phyloP scores from a whole-genome alignment of 2,329 filamentous ascomycete genomes.

The Cryoendolithus antarcticus region DNA sequence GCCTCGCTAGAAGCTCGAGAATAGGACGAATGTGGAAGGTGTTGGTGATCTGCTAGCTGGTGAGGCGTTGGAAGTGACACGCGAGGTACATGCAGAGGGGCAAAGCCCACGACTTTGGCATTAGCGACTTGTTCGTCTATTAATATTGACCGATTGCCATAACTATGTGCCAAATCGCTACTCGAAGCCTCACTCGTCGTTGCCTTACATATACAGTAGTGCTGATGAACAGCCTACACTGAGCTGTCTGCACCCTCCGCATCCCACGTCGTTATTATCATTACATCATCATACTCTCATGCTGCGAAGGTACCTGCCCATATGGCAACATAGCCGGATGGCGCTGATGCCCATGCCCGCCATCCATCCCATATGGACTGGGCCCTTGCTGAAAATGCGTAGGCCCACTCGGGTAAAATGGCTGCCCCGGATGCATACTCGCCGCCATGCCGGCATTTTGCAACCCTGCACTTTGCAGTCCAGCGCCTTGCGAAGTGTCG shows the following conservation, averaged over 20 bases:
- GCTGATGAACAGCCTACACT: too few species aligned
- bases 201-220: too few species aligned
- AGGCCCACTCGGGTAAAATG: constrained; percentile 9
- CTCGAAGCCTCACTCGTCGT: too few species aligned
- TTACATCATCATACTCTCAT: constrained; percentile 13
- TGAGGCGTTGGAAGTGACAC: too few species aligned
- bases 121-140: too few species aligned
- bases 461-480: constrained; percentile 8
- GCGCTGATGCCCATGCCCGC: constrained; percentile 1
- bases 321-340: constrained; percentile 15
- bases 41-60: too few species aligned
- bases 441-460: not conserved
- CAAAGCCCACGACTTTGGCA: too few species aligned
- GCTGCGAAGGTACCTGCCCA: constrained; percentile 12
- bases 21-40: too few species aligned
- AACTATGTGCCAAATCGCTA: too few species aligned
- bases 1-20: too few species aligned
- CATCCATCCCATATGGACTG: constrained; percentile 17
- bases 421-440: constrained; percentile 1
- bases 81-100: too few species aligned
- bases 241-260: not conserved
- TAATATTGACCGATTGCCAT: too few species aligned
- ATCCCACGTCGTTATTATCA: constrained; percentile 3
- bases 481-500: constrained; percentile 5
- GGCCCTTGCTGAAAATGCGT: constrained; percentile 11